These are phyloP conservation scores for Blastocystis sp. DNA, from an alignment of 352 stramenopile genomes.

Conservation along the genomic window DNA sequence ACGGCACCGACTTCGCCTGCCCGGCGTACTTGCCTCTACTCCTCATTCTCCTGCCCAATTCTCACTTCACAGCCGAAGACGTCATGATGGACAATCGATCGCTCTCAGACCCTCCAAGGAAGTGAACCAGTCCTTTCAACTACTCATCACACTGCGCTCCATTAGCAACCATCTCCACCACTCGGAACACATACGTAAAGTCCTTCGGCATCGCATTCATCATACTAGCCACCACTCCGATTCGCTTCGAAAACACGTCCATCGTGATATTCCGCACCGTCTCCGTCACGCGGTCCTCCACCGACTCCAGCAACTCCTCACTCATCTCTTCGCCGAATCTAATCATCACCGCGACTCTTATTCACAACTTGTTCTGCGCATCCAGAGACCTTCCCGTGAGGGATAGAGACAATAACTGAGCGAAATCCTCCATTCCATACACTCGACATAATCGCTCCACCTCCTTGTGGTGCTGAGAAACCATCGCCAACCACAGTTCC, in stretches of 20 bases:
- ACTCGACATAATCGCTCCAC: constrained; percentile 21
- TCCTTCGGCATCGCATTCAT: constrained; percentile 54
- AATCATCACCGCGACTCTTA: neutral
- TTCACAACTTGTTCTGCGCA: constrained; percentile 21
- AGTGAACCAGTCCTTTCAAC: neutral
- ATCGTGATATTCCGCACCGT: constrained; percentile 21
- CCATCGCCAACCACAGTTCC: constrained; percentile 82
- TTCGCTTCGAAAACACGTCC: constrained; percentile 48
- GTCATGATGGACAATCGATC: constrained; percentile 62
- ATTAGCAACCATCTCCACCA: constrained; percentile 41
- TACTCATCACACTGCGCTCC: neutral
- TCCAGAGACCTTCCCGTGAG: constrained; percentile 51
- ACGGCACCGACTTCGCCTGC: neutral
- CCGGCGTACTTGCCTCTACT: constrained; percentile 10
- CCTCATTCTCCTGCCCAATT: neutral
- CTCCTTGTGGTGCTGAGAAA: constrained; percentile 77
- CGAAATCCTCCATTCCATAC: constrained; percentile 35
- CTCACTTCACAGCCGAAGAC: constrained; percentile 19
- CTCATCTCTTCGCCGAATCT: constrained; percentile 65
- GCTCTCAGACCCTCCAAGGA: constrained; percentile 26
- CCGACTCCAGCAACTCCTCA: constrained; percentile 13
- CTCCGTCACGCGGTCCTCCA: constrained; percentile 26
- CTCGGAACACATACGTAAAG: constrained; percentile 62
- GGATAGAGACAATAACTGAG: constrained; percentile 24
- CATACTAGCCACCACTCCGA: constrained; percentile 54